Evolutionary conservation across 176 grass and related monocot genomes (phyloP), one percentile per base, ranked within the genome.

Genomic region (Triticum monococcum): DNA sequence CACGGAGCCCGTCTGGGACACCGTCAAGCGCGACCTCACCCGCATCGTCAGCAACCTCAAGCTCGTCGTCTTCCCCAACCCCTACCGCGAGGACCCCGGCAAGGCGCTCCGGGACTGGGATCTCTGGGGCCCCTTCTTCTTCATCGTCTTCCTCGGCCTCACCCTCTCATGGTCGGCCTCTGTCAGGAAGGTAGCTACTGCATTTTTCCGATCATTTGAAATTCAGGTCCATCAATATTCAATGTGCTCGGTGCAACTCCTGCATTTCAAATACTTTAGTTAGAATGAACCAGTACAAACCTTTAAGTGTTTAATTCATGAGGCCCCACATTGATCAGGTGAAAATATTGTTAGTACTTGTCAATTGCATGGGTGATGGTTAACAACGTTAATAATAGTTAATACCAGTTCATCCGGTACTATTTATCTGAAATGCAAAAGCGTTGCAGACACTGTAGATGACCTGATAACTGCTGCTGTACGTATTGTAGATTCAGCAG

Each of bases 101-200:
- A 98, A 94, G 92, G 93, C 90, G 45, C 96, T 98, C 13, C 86
- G 92, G 35, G 96, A 94, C 52, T 98, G 96, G 96, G 96, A 98
- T 86, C 92, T 98, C 12, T 98, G 94, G 96, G 96, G 96, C 0
- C 96, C 96, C 3, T 96, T 96, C 90, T 98, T 98, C 93, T 98
- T 98, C 94, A 98, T 96, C 76, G 87, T 98, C 14, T 91, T 92
- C 60, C 91, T 98, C 5, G 94, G 96, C 3, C 90, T 98, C 33
- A 92, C 85, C 28, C 96, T 98, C 79, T 98, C 97, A 63, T 96
- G 90, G 97, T 94, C 89, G 3, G 94, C 97, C 26, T 96, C 94
- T 11, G 85, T 89, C 22, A 90, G 59, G 72, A 98, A 98, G 97
- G 54, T 57, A 81, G 26, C 7, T 33, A 52, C 66, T 32, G 56